Base-by-base conservation (phyloP, 1,139 yeast genomes). In the Candida anutae region DNA sequence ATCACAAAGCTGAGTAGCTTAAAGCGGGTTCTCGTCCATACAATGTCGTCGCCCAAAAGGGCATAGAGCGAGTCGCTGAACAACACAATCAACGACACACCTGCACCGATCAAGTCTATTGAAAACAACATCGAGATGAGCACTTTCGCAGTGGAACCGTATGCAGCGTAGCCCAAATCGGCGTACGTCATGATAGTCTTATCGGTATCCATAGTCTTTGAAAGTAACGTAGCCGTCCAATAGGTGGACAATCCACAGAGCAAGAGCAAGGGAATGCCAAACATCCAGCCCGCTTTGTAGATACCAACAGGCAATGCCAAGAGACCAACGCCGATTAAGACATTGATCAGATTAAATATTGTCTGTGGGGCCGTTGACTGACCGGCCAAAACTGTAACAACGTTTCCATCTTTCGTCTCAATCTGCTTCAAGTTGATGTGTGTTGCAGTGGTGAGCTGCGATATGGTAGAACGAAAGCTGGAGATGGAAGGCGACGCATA, bases 161-260 rank as follows among this genome's bases (percentile, higher is more conserved):
- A 81, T 1, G 90, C 78, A 4, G 83, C 87, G 42, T 71, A 77
- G 5, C 88, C 93, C 40, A 83, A 62, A 51, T 87, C 96, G 5
- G 94, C 94, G 50, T 87, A 88, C 0, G 95, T 83, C 69, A 78
- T 78, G 38, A 88, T 62, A 1, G 88, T 75, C 6, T 68, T 71
- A 48, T 84, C 88, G 1, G 81, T 75, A 40, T 79, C 87, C 70
- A 84, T 61, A 2, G 67, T 44, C 25, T 44, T 50, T 2, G 69
- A 62, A 26, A 66, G 48, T 21, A 66, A 50, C 2, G 53, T 40
- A 2, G 72, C 73, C 3, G 66, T 57, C 71, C 71, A 65, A 35
- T 51, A 63, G 1, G 71, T 64, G 9, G 60, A 37, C 21, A 58
- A 32, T 3, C 69, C 69, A 45, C 71, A 62, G 4, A 43, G 30